Evolutionary conservation across 1,139 yeast species (phyloP).

Genomic region (Yarrowia galli): DNA sequence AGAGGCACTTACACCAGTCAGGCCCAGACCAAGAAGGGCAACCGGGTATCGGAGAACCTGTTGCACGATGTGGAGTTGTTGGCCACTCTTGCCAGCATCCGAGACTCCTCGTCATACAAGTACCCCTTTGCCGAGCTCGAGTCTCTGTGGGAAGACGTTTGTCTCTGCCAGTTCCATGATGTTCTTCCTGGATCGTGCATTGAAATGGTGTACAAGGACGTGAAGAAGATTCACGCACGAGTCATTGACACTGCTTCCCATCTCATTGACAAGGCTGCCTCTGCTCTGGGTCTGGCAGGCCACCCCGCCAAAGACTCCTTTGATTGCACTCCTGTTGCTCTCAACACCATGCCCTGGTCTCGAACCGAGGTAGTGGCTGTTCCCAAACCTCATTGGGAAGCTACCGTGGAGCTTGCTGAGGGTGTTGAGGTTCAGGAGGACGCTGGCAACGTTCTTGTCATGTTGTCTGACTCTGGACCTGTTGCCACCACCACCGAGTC

Average conservation of each 20-base stretch:
- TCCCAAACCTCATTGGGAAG: slow-evolving; percentile 42
- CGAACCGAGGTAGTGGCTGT: slow-evolving; percentile 62
- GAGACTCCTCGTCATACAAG: slow-evolving; percentile 57
- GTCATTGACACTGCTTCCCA: slow-evolving; percentile 62
- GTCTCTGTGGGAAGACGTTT: slow-evolving; percentile 83
- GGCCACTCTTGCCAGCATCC: slow-evolving; percentile 76
- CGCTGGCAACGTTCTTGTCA: slow-evolving; percentile 37
- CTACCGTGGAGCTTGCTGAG: slow-evolving; percentile 21
- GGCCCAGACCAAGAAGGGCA: slow-evolving; percentile 79
- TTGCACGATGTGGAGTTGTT: slow-evolving; percentile 86
- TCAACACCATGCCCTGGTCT: slow-evolving; percentile 75
- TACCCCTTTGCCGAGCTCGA: slow-evolving; percentile 77
- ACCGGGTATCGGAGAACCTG: slow-evolving; percentile 78
- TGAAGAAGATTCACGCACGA: slow-evolving; percentile 73
- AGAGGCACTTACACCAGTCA: slow-evolving; percentile 97
- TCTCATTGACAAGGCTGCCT: slow-evolving; percentile 62
- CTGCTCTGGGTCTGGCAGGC: slow-evolving; percentile 52
- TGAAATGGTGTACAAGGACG: slow-evolving; percentile 94
- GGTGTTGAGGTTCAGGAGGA: slow-evolving; percentile 36
- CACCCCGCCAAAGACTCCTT: slow-evolving; percentile 40
- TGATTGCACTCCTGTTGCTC: slow-evolving; percentile 46
- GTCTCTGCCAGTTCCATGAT: slow-evolving; percentile 94
- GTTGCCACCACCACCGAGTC: slow-evolving; percentile 14
- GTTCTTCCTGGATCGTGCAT: slow-evolving; percentile 96
- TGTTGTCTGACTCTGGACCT: slow-evolving; percentile 17